These are phyloP conservation scores for Spizellomyces sp. DNA, from an alignment of 192 early-diverging fungal species.

Conservation along the genomic window DNA sequence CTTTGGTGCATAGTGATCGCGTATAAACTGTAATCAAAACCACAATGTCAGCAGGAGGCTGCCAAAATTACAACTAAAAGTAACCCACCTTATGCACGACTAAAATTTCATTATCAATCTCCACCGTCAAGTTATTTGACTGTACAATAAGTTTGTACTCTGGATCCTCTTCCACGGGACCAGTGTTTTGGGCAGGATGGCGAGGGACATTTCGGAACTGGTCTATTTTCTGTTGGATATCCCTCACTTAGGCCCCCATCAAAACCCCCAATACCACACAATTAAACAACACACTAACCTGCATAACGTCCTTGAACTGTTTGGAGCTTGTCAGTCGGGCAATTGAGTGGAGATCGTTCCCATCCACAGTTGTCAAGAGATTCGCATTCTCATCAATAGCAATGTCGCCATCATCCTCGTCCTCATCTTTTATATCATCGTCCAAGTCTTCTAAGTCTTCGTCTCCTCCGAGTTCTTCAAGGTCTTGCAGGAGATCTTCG, in stretches of 20 bases:
- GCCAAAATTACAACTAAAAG: neutral
- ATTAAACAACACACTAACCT: conserved; percentile 33
- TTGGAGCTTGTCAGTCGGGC: conserved; percentile 64
- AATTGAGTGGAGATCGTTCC: conserved; percentile 62
- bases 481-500: conserved; percentile 86
- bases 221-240: conserved; percentile 49
- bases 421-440: conserved; percentile 56
- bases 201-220: conserved; percentile 45
- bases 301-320: conserved; percentile 62
- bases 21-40: conserved; percentile 63
- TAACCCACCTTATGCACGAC: conserved; percentile 79
- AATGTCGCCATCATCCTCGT: conserved; percentile 43
- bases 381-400: conserved; percentile 30
- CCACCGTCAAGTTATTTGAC: conserved; percentile 81
- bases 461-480: conserved; percentile 57
- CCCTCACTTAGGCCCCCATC: neutral
- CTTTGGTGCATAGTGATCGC: conserved; percentile 85
- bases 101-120: conserved; percentile 88
- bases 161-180: conserved; percentile 79
- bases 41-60: neutral
- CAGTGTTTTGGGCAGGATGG: conserved; percentile 48
- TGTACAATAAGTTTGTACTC: conserved; percentile 86
- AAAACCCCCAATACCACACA: neutral
- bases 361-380: conserved; percentile 25
- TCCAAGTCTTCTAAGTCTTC: conserved; percentile 49